Evolutionary conservation across 768 basidiomycete genomes (phyloP).

Genomic region (Tricholoma furcatifolium): DNA sequence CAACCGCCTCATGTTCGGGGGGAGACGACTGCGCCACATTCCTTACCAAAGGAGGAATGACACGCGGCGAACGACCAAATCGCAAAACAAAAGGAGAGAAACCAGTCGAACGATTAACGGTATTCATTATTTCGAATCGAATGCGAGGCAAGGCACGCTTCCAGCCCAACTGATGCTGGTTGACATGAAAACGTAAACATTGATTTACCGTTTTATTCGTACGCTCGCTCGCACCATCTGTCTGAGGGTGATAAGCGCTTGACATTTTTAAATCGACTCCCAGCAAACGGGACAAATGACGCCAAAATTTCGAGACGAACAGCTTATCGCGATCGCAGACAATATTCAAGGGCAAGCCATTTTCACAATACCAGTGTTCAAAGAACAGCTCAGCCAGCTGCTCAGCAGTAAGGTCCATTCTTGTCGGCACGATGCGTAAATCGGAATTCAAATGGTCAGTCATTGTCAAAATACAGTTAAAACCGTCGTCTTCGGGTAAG

Average conservation of each 20-base stretch:
- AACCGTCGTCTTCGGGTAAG: slow-evolving; percentile 23
- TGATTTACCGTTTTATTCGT: slow-evolving; percentile 28
- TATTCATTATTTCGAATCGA: slow-evolving; percentile 30
- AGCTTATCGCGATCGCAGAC: slow-evolving; percentile 16
- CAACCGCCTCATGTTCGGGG: neutral
- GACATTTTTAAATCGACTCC: slow-evolving; percentile 30
- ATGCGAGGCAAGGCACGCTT: slow-evolving; percentile 18
- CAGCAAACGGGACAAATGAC: slow-evolving; percentile 12
- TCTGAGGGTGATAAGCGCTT: slow-evolving; percentile 33
- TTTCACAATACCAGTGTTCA: slow-evolving; percentile 31
- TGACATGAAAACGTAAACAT: slow-evolving; percentile 20
- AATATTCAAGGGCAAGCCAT: slow-evolving; percentile 28
- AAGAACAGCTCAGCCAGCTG: slow-evolving; percentile 25
- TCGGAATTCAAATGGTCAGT: slow-evolving; percentile 25
- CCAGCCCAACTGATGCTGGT: slow-evolving; percentile 30
- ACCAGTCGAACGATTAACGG: slow-evolving; percentile 24
- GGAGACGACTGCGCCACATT: neutral
- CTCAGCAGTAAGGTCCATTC: slow-evolving; percentile 11
- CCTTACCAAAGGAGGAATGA: slow-evolving; percentile 21
- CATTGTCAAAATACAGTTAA: slow-evolving; percentile 24
- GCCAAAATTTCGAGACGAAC: slow-evolving; percentile 33
- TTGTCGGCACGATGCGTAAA: slow-evolving; percentile 15
- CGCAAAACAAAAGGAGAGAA: slow-evolving; percentile 26
- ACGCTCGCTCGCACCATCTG: slow-evolving; percentile 29
- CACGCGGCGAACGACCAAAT: slow-evolving; percentile 16